Base-by-base conservation (phyloP, 2,329 filamentous ascomycete species). In the Neonectria punicea region DNA sequence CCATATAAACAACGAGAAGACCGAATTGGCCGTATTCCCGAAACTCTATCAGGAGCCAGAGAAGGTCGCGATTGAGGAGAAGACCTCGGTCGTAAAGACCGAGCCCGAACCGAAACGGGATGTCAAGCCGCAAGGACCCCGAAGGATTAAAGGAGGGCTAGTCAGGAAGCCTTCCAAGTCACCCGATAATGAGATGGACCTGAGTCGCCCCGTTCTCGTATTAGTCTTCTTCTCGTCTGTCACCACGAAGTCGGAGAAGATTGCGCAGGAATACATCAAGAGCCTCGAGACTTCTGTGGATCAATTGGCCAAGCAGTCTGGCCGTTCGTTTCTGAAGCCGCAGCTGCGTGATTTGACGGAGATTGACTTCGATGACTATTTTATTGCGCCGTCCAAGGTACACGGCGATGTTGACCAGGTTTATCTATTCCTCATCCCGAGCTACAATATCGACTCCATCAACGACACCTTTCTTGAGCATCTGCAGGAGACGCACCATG, bases 381-480 rank as follows among this genome's bases (percentile, higher is more conserved):
- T 98, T 76, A 89, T 97, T 63, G 87, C 86, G 2, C 87, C 90
- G 1, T 93, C 94, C 0, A 92, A 92, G 76, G 75, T 82, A 5
- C 77, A 81, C 28, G 77, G 82, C 2, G 78, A 84, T n/a, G 80
- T 86, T 3, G 88, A 90, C 66, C 88, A 90, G 72, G 90, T 98
- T 72, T 99, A 98, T 79, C 84, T 97, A 43, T 85, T 98, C 59
- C 81, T 98, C 41, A 80, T 98, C 4, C 96, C 95, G 0, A 94
- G 92, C 68, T 98, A 98, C 83, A 97, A 98, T 75, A 97, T 98
- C 74, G 95, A 98, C 75, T 95, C 93, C 8, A 92, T 97, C 70
- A 89, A 97, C 70, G 92, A 94, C 75, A 95, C 89, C 16, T 94
- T 98, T 77, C 83, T 98, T 25, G 90, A 93, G 68, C 93, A 97